These are phyloP conservation scores for Aaosphaeria arxii DNA, from an alignment of 2,329 filamentous ascomycete species.

Conservation along the genomic window DNA sequence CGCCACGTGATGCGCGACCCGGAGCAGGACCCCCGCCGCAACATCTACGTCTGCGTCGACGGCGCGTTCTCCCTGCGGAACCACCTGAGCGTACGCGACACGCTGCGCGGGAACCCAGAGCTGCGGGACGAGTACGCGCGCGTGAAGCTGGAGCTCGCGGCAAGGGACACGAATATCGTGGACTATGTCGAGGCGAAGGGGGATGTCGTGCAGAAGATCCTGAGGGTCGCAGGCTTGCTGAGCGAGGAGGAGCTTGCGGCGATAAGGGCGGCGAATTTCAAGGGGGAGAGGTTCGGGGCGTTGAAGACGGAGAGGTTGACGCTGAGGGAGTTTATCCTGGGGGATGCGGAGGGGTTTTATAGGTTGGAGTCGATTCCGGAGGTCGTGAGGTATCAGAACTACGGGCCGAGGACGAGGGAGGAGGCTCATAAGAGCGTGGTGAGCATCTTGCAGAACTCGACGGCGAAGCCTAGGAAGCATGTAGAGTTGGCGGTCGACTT, in stretches of 20 bases:
- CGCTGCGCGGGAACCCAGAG: slow-evolving; percentile 23
- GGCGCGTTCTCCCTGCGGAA: slow-evolving; percentile 33
- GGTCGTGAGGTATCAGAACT: slow-evolving; percentile 28
- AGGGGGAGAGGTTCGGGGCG: slow-evolving; percentile 11
- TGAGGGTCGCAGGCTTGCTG: slow-evolving; percentile 9
- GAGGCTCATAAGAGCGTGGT: slow-evolving; percentile 18
- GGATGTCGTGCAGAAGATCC: slow-evolving; percentile 17
- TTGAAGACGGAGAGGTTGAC: slow-evolving; percentile 20
- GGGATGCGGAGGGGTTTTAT: slow-evolving; percentile 19
- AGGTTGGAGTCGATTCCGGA: slow-evolving; percentile 19
- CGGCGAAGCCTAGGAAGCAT: slow-evolving; percentile 10
- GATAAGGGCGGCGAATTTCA: slow-evolving; percentile 14
- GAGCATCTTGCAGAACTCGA: slow-evolving; percentile 14
- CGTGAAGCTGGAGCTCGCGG: slow-evolving; percentile 19
- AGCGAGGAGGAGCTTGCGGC: slow-evolving; percentile 16
- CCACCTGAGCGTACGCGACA: slow-evolving; percentile 37
- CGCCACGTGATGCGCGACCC: slow-evolving; percentile 34
- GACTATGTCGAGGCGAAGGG: slow-evolving; percentile 21
- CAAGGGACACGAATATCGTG: slow-evolving; percentile 12
- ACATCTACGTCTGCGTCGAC: slow-evolving; percentile 38
- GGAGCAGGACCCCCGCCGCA: slow-evolving; percentile 21
- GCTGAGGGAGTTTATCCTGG: slow-evolving; percentile 23
- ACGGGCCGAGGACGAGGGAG: slow-evolving; percentile 16
- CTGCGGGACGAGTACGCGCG: slow-evolving; percentile 29
- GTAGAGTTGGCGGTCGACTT: slow-evolving; percentile 28